phyloP scores from a whole-genome alignment of 1,284 basidiomycete genomes.

The Cryptococcus wingfieldii region DNA sequence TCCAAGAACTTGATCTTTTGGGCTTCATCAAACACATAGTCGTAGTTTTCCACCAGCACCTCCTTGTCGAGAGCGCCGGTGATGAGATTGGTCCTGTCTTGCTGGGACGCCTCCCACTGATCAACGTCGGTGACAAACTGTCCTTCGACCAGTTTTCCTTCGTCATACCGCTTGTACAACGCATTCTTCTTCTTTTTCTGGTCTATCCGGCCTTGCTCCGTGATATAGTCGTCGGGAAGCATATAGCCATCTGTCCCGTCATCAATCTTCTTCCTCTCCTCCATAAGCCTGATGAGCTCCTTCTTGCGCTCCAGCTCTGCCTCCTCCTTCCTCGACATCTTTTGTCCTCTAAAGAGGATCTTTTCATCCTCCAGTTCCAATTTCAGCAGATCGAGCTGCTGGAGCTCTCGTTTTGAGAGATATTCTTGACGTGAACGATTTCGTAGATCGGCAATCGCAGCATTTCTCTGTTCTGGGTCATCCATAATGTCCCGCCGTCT shows the following conservation, averaged over 20 bases:
- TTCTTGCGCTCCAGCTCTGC: conserved; percentile 85
- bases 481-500: conserved; percentile 77
- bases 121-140: conserved; percentile 95
- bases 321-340: conserved; percentile 76
- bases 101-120: conserved; percentile 91
- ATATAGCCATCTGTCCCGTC: conserved; percentile 92
- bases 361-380: conserved; percentile 92
- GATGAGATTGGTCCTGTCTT: conserved; percentile 79
- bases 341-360: conserved; percentile 73
- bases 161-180: conserved; percentile 90
- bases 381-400: conserved; percentile 89
- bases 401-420: conserved; percentile 88
- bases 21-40: conserved; percentile 97
- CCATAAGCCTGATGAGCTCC: conserved; percentile 83
- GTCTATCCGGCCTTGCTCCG: conserved; percentile 98
- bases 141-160: conserved; percentile 65
- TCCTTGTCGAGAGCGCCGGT: conserved; percentile 84
- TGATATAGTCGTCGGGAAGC: conserved; percentile 94
- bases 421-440: conserved; percentile 88
- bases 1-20: conserved; percentile 95
- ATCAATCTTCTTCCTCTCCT: conserved; percentile 88
- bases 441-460: conserved; percentile 77
- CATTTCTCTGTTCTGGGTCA: conserved; percentile 68
- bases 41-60: conserved; percentile 74
- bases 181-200: conserved; percentile 93